Percentiles rank a stretch among this genome's conserved stretches.
Evolutionary conservation across 371 early-diverging fungal genomes (phyloP).

Genomic region (Sporodiniella umbellata): DNA sequence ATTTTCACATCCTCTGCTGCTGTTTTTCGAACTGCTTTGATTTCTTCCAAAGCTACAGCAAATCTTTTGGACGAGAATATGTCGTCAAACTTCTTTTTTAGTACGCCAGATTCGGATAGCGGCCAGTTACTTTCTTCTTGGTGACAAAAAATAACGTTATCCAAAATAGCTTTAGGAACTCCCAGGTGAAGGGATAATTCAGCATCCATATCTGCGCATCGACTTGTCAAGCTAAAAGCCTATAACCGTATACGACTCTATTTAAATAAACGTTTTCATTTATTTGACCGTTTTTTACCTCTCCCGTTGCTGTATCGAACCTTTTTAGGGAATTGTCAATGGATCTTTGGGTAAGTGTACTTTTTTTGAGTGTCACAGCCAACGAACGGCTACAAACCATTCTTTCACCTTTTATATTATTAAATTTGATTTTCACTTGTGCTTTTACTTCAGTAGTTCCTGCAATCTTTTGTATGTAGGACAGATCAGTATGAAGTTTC

Average conservation of each 20-base stretch:
- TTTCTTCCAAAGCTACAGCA: conserved; percentile 87
- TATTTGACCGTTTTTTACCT: conserved; percentile 28
- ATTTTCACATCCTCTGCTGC: conserved; percentile 63
- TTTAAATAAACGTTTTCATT: background rate
- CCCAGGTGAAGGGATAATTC: conserved; percentile 88
- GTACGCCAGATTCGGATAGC: conserved; percentile 80
- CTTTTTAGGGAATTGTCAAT: conserved; percentile 79
- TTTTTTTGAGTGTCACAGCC: conserved; percentile 71
- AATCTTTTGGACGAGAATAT: conserved; percentile 96
- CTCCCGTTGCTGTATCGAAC: conserved; percentile 58
- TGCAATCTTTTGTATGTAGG: no score
- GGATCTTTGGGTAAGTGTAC: conserved; percentile 70
- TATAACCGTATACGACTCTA: conserved; percentile 24
- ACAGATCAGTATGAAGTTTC: no score
- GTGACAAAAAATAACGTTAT: conserved; percentile 99
- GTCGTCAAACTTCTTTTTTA: conserved; percentile 99
- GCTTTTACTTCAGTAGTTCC: conserved; percentile 88
- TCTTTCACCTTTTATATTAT: conserved; percentile 68
- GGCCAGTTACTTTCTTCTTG: conserved; percentile 99
- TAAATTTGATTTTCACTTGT: conserved; percentile 91
- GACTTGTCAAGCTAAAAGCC: conserved; percentile 69
- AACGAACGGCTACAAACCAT: conserved; percentile 84
- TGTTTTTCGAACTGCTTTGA: conserved; percentile 81
- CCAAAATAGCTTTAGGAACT: conserved; percentile 90
- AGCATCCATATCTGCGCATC: conserved; percentile 87